These are phyloP conservation scores for Pseudogymnoascus pannorum DNA, from an alignment of 2,329 filamentous ascomycete species.

Conservation along the genomic window DNA sequence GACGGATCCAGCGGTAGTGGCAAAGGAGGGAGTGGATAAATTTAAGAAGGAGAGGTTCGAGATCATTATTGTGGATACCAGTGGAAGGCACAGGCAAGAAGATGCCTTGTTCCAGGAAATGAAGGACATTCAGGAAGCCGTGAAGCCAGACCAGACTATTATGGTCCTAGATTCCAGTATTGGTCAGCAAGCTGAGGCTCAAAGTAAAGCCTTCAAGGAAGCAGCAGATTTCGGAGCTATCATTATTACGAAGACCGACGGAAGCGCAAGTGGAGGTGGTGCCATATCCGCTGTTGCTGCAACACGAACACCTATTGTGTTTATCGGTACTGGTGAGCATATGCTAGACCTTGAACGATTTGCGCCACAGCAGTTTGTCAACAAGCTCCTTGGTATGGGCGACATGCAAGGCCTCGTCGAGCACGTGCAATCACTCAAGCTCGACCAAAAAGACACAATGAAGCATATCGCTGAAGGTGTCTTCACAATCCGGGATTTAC, in stretches of 20 bases:
- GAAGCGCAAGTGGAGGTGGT: constrained; percentile 89
- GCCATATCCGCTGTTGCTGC: constrained; percentile 96
- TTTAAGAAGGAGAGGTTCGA: constrained; percentile 99
- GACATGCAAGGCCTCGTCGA: constrained; percentile 93
- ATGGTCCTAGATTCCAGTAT: constrained; percentile 97
- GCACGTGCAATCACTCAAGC: constrained; percentile 89
- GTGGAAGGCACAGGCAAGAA: constrained; percentile 89
- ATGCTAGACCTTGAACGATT: constrained; percentile 93
- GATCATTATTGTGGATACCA: constrained; percentile 97
- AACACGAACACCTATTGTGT: constrained; percentile 93
- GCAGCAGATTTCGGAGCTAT: constrained; percentile 96
- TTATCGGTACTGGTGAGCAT: constrained; percentile 95
- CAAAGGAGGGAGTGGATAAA: constrained; percentile 92
- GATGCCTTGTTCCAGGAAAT: constrained; percentile 94
- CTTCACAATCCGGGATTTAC: constrained; percentile 88
- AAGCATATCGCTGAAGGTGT: constrained; percentile 97
- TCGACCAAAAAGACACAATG: constrained; percentile 98
- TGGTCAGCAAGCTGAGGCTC: constrained; percentile 88
- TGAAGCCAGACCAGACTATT: constrained; percentile 91
- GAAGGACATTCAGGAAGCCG: constrained; percentile 88
- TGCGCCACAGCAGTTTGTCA: constrained; percentile 85
- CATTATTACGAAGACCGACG: constrained; percentile 98
- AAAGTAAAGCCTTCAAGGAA: constrained; percentile 95
- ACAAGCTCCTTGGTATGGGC: constrained; percentile 92
- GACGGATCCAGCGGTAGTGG: constrained; percentile 89